Base-by-base conservation (phyloP, 2,329 filamentous ascomycete species). In the Claviceps quebecensis region DNA sequence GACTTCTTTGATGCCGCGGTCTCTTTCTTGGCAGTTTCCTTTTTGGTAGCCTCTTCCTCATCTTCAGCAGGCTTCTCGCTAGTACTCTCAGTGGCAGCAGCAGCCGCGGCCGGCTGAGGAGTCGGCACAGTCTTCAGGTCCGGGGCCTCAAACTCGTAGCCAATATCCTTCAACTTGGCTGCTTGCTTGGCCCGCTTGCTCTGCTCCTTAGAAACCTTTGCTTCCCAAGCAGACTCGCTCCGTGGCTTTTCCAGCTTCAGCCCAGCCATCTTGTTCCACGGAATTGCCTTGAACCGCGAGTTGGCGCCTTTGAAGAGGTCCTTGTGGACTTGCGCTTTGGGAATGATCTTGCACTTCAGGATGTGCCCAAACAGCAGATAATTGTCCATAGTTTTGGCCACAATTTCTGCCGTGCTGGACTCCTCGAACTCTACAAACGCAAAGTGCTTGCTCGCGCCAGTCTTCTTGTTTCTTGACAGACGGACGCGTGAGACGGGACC, bases 331-430 rank as follows among this genome's bases (percentile, higher is more conserved):
- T 90, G 82, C 54, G 86, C 87, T 52, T 80, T 72, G 4, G 87
- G 80, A 4, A 96, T 78, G 23, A 82, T 72, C 64, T 87, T 86
- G 69, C 90, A 91, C 69, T 94, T 91, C 59, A 98, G 75, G 55
- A 97, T 86, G 66, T 96, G 91, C 5, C 88, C 87, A 66, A 95
- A 97, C 63, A 98, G 77, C 40, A 97, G 80, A 69, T 98, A 98
- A 70, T 90, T 94, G 74, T 96, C 81, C 93, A 98, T 98, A 22
- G 93, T 95, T 71, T 89, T 87, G 48, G 87, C 84, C 34, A 95
- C 91, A 59, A 97, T 89, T 61, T 87, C 84, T 40, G 93, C 91
- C n/a, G 77, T 78, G 57, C 69, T 70, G 47, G 89, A 86, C 52
- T 88, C 83, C 37, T 75, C 72, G 63, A 98, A 98, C 69, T 98